Percentiles rank a stretch among this genome's conserved stretches.
phyloP scores from a whole-genome alignment of 805 yeast genomes.

The Maudiozyma saulgeensis region DNA sequence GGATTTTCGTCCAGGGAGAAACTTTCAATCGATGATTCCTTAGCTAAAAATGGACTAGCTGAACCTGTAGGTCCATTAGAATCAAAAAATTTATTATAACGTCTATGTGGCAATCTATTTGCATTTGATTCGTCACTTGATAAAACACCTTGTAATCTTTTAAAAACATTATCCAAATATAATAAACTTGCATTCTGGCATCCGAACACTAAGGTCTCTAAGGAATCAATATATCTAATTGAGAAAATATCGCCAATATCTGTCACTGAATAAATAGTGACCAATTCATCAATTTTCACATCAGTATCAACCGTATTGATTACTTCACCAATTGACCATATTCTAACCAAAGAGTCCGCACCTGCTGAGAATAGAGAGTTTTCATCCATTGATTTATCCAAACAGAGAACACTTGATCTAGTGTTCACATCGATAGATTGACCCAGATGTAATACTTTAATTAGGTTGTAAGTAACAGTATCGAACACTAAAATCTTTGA shows the following conservation, averaged over 20 bases:
- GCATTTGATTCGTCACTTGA: conserved; percentile 16
- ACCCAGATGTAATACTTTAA: conserved; percentile 37
- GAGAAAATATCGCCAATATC: conserved; percentile 95
- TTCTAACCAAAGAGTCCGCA: conserved; percentile 78
- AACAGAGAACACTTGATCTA: conserved; percentile 48
- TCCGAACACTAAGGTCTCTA: conserved; percentile 67
- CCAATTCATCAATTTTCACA: conserved; percentile 35
- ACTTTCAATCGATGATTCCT: neutral
- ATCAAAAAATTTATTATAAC: conserved; percentile 82
- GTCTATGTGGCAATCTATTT: conserved; percentile 45
- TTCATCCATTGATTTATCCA: conserved; percentile 46
- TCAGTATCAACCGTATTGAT: conserved; percentile 3
- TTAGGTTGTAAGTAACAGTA: conserved; percentile 46
- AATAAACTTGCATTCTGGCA: conserved; percentile 86
- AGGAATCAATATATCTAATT: conserved; percentile 52
- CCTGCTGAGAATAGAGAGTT: conserved; percentile 71
- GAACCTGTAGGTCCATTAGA: conserved; percentile 78
- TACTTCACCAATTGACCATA: conserved; percentile 54
- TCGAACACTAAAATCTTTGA: conserved; percentile 68
- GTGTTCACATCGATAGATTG: conserved; percentile 32
- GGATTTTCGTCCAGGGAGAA: neutral
- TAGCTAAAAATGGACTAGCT: conserved; percentile 7
- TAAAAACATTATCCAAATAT: conserved; percentile 44
- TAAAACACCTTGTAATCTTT: conserved; percentile 11
- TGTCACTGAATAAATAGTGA: conserved; percentile 70